Base-by-base conservation (phyloP, 2,329 filamentous ascomycete genomes). In the Neopestalotiopsis clavispora region DNA sequence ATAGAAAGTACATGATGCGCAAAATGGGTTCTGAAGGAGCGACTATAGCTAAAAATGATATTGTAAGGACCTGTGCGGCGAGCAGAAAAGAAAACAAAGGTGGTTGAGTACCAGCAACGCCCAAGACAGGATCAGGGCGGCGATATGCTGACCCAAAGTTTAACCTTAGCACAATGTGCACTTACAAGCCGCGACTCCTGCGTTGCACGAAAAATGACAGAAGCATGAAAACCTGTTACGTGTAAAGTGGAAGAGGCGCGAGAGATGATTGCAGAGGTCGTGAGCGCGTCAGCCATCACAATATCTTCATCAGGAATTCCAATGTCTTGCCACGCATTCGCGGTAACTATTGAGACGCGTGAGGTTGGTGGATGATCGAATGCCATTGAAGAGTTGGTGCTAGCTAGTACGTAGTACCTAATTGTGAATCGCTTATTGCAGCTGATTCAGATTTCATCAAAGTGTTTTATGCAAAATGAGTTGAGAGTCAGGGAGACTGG, bases 361-460 rank as follows among this genome's bases (percentile, higher is more conserved):
- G 42, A 45, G 58, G 66, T 28, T 67, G 66, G 59, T 64, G 40
- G 66, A 14, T 34, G 58, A 57, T 64, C 60, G 63, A 56, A 67
- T 67, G 62, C 66, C 66, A 38, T n/a, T 34, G n/a, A 20, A n/a
- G 7, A 14, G 4, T 66, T n/a, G 23, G 23, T 56, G 38, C 40
- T 28, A 14, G 23, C 38, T 23, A 42, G 32, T 14, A 40, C n/a
- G 23, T 38, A 17, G 20, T 38, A 63, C 34, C 57, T 30, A 28
- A 59, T 59, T 59, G 57, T 34, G 23, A 59, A 59, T 30, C 23
- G 30, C 20, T 1, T 23, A 59, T 52, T 17, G 45, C 45, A 52
- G 45, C 7, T 23, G 45, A 52, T 20, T 52, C 45, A 52, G 20
- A 49, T n/a, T n/a, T 52, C n/a, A 52, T 9, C 10, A 52, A 7